Conservation (phyloP, 2,329 filamentous ascomycete species). For the Huntiella moniliformis region DNA sequence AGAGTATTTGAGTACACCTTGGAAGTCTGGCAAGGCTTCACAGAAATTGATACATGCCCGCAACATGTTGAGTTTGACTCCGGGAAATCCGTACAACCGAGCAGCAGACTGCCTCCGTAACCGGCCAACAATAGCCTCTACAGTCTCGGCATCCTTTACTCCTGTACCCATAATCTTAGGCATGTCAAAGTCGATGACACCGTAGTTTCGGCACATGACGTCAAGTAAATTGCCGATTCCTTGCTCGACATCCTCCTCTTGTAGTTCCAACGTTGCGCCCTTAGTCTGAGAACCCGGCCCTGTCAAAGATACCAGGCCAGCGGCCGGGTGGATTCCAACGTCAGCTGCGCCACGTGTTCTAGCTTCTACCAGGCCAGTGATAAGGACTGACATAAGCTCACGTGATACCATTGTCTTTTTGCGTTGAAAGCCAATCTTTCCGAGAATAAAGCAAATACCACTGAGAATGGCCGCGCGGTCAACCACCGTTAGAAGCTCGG, state of each 20-base stretch:
- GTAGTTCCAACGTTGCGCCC: conserved; percentile 30
- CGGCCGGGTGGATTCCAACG: conserved; percentile 84
- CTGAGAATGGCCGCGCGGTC: conserved; percentile 66
- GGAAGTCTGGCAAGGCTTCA: conserved; percentile 81
- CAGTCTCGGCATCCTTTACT: conserved; percentile 18
- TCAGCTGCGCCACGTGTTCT: conserved; percentile 88
- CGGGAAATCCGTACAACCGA: conserved; percentile 56
- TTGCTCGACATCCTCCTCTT: conserved; percentile 44
- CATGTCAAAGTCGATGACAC: conserved; percentile 35
- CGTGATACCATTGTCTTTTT: conserved; percentile 84
- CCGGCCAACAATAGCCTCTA: conserved; percentile 35
- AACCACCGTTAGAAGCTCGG: conserved; percentile 49
- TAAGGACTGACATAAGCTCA: conserved; percentile 66
- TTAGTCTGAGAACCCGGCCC: conserved; percentile 31
- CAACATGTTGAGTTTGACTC: conserved; percentile 70
- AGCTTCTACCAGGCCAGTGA: conserved; percentile 73
- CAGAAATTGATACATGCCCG: conserved; percentile 84
- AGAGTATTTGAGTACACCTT: conserved; percentile 75
- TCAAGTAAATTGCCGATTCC: conserved; percentile 46
- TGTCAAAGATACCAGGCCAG: conserved; percentile 59
- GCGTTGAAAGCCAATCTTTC: conserved; percentile 57
- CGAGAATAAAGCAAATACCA: conserved; percentile 73
- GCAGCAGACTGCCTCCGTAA: conserved; percentile 39
- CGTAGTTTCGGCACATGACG: conserved; percentile 42
- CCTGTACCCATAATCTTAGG: conserved; percentile 12